Base-by-base conservation (phyloP, 257 asterid species). In the Linaria vulgaris region DNA sequence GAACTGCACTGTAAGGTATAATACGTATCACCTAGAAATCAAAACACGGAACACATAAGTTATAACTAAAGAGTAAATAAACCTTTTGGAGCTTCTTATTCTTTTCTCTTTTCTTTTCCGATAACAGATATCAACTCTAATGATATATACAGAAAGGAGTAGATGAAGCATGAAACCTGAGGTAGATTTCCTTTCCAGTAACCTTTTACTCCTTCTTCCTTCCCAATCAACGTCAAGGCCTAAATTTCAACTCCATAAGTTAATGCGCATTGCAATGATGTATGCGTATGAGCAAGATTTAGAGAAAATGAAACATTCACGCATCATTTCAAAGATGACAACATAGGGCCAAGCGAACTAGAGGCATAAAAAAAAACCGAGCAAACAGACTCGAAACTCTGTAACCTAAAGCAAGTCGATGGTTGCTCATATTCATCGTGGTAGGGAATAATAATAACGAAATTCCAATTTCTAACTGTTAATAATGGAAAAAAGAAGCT, bases 171-270 rank as follows among this genome's bases (percentile, higher is more conserved):
- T 22, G 45, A 51, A 63, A 91, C 98, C 96, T 89, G 96, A 25
- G 99, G 99, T 70, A 94, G 95, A 72, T 79, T 90, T 67, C 99
- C 99, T 78, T 85, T 94, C 99, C 99, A 94, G 73, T 94, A 90
- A 34, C 99, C 99, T 84, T 87, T 92, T 59, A 87, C 8, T 74
- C 97, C 97, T 78, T 85, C 95, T 55, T 87, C 95, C 69, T 82
- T 84, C 63, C 91, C 90, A 27, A 90, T 82, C 90, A 88, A 64
- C 22, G 92, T 63, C 43, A 90, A 53, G 15, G 96, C 96, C 99
- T 89, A 77, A 61, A 67, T 47, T 51, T 64, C 73, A 70, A 54
- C 37, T 34, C 60, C 62, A 61, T 67, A 60, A 59, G 60, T 70
- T 56, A 67, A 16, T 16, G 37, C 34, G 17, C 7, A 17, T 7